Evolutionary conservation across 2,329 filamentous ascomycete species (phyloP).

Genomic region (Sphaerulina musiva): DNA sequence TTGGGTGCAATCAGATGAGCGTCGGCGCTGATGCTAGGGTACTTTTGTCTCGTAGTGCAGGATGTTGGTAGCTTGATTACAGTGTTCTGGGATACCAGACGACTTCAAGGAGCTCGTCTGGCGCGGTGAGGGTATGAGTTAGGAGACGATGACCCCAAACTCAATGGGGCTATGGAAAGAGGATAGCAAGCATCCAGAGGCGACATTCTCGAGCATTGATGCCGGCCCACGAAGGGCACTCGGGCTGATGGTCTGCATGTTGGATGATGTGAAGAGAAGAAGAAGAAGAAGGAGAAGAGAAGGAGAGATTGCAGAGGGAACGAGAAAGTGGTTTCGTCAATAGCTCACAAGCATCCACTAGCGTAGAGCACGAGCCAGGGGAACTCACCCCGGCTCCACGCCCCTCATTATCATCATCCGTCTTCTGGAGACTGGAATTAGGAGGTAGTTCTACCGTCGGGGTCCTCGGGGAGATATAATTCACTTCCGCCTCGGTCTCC

Average conservation of each 20-base stretch:
- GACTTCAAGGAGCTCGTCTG: conserved; percentile 17
- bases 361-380: not conserved
- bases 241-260: conserved; percentile 15
- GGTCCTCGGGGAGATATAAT: no score
- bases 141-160: conserved; percentile 46
- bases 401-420: not conserved
- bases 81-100: conserved; percentile 19
- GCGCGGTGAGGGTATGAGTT: conserved; percentile 27
- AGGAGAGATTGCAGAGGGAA: conserved; percentile 1
- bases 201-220: conserved; percentile 11
- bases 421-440: no score
- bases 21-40: not conserved
- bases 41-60: not conserved
- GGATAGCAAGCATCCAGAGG: conserved; percentile 21
- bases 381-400: no score
- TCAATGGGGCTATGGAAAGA: conserved; percentile 47
- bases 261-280: conserved; percentile 14
- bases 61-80: conserved; percentile 2
- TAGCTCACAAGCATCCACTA: not conserved
- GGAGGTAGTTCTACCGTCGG: not conserved
- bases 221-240: conserved; percentile 18
- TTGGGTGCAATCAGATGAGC: not conserved
- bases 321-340: conserved; percentile 1
- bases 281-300: conserved; percentile 7
- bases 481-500: no score